Percentiles rank a stretch among this genome's conserved stretches.
phyloP scores from a whole-genome alignment of 805 yeast genomes.

The Yamadazyma philogaea region DNA sequence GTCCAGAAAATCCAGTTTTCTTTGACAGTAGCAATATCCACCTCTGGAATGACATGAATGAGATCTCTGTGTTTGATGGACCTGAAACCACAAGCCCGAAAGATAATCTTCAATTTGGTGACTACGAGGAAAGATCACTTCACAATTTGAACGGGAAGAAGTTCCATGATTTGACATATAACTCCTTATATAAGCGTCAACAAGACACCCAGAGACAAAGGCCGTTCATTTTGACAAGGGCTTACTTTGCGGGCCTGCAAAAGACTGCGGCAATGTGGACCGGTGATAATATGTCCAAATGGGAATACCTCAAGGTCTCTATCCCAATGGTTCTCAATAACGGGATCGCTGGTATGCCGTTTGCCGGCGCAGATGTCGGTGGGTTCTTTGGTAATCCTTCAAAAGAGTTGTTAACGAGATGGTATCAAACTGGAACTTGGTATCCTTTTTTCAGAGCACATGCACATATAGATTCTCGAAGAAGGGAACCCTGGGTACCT shows the following conservation, averaged over 20 bases:
- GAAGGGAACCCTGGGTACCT: conserved; percentile 90
- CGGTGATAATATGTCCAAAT: conserved; percentile 90
- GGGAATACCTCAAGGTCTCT: conserved; percentile 81
- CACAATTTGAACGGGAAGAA: conserved; percentile 85
- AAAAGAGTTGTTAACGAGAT: conserved; percentile 74
- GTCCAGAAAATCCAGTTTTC: conserved; percentile 34
- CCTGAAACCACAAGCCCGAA: conserved; percentile 91
- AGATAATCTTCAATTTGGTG: conserved; percentile 72
- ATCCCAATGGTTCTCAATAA: conserved; percentile 85
- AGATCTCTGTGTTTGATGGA: conserved; percentile 92
- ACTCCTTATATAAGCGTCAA: conserved; percentile 56
- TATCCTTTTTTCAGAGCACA: conserved; percentile 97
- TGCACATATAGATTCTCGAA: conserved; percentile 89
- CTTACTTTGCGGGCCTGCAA: conserved; percentile 90
- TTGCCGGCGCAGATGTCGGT: conserved; percentile 95
- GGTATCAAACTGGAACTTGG: conserved; percentile 97
- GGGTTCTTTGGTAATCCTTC: conserved; percentile 93
- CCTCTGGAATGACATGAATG: conserved; percentile 98
- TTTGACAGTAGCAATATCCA: conserved; percentile 62
- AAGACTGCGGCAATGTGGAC: conserved; percentile 94
- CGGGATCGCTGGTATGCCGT: conserved; percentile 83
- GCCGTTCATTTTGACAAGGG: conserved; percentile 84
- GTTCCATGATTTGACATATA: conserved; percentile 74
- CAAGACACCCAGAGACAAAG: conserved; percentile 46
- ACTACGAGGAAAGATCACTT: conserved; percentile 86